A percentile compares a stretch with the other conserved stretches of the same genome.
These are phyloP conservation scores for Gaertneriomyces sp. DNA, from an alignment of 192 early-diverging fungal genomes.

Conservation along the genomic window DNA sequence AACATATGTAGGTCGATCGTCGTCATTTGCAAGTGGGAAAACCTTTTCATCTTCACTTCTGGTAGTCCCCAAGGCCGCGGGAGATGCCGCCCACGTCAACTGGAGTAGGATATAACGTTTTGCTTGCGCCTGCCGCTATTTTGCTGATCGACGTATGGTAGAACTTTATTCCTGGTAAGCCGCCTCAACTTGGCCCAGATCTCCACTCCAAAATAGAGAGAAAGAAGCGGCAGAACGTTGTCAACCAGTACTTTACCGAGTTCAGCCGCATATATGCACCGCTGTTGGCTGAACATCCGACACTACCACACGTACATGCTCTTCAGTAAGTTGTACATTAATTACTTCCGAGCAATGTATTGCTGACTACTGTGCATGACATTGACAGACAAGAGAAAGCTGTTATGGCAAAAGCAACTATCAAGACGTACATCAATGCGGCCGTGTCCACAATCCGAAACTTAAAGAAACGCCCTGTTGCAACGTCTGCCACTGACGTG, in stretches of 20 bases:
- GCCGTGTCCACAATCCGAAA: slow-evolving; percentile 46
- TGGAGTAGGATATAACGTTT: not conserved
- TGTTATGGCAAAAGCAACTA: slow-evolving; percentile 13
- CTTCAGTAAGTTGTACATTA: slow-evolving; percentile 44
- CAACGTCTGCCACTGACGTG: slow-evolving; percentile 42
- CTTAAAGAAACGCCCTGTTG: slow-evolving; percentile 54
- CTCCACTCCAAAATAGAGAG: slow-evolving; percentile 32
- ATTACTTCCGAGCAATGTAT: not conserved
- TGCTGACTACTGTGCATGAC: slow-evolving; percentile 42
- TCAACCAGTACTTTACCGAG: slow-evolving; percentile 39
- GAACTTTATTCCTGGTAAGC: not conserved
- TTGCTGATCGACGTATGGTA: not conserved
- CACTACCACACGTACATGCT: slow-evolving; percentile 53
- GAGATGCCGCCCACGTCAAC: not conserved
- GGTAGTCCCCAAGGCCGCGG: not conserved
- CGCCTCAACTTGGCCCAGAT: slow-evolving; percentile 6
- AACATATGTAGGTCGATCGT: not conserved
- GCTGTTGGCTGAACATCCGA: slow-evolving; percentile 14
- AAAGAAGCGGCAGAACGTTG: slow-evolving; percentile 32
- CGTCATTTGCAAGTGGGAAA: not conserved
- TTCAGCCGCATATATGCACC: slow-evolving; percentile 59
- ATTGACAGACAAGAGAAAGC: slow-evolving; percentile 33
- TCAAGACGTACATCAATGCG: slow-evolving; percentile 16
- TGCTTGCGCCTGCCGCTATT: not conserved
- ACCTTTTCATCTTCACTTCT: not conserved